A percentile compares a stretch with the other conserved stretches of the same genome.
Evolutionary conservation across 345 rosid species (phyloP).

Genomic region (Moricandia arvensis): DNA sequence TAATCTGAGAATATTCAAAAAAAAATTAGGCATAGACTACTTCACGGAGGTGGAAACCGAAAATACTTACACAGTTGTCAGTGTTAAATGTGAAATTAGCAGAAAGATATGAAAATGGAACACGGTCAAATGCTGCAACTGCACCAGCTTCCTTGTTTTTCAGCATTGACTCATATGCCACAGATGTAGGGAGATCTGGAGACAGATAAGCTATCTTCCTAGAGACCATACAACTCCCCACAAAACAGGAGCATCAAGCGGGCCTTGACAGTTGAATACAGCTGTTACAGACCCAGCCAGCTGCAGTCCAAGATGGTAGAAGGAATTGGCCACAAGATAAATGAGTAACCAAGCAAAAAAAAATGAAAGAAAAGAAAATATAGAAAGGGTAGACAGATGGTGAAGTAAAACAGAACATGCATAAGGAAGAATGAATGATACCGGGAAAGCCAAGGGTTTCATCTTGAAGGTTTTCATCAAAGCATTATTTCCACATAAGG

Average conservation of each 20-base stretch:
- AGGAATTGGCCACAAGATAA: constrained; percentile 3
- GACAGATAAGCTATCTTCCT: no score
- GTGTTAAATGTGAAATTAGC: no score
- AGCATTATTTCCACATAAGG: constrained; percentile 87
- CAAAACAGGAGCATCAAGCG: constrained; percentile 89
- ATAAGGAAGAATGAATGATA: constrained; percentile 41
- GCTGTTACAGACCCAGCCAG: constrained; percentile 97
- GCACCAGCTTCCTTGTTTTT: no score
- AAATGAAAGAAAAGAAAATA: not conserved
- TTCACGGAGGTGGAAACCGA: no score
- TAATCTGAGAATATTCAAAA: no score
- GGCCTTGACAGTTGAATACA: constrained; percentile 98
- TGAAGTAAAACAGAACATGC: constrained; percentile 1
- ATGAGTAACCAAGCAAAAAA: not conserved
- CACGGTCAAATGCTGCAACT: no score
- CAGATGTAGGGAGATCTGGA: no score
- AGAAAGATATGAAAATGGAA: no score
- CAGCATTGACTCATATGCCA: no score
- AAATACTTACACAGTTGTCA: no score
- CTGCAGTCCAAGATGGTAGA: constrained; percentile 51
- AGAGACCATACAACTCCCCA: constrained; percentile 95
- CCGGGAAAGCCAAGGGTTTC: constrained; percentile 86
- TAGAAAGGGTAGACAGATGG: not conserved
- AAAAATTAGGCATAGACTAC: no score
- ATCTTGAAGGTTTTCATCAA: constrained; percentile 93